Evolutionary conservation across 2,329 filamentous ascomycete species (phyloP), one percentile per base, ranked within the genome.

Genomic region (Westerdykella ornata): DNA sequence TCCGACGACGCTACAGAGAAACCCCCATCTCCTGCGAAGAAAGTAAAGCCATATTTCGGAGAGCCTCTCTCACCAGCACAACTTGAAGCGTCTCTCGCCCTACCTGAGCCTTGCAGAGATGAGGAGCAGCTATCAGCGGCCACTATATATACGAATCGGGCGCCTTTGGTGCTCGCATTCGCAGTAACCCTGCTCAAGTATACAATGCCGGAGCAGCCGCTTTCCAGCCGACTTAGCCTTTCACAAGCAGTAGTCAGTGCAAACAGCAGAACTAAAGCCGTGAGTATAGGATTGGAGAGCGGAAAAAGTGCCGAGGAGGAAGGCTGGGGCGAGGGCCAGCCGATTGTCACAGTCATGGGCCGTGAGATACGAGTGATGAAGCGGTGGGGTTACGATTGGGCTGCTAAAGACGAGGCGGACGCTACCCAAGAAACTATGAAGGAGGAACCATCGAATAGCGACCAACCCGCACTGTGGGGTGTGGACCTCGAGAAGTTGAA

Each of bases 191-290:
- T 90, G 37, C 62, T 94, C 35, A 82, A 84, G 35, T 81, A 84
- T 58, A 94, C 86, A 0, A 90, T 89, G 82, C 85, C 88, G 0
- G 82, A 85, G 51, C 88, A 95, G 60, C 88, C 88, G 3, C 72
- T 82, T 3, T 92, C 85, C n/a, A 90, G 86, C 59, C 75, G 86
- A 35, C 69, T 94, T 15, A 94, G 87, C 58, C 70, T 95, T 15
- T 85, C 82, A 0, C 88, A 94, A 63, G 87, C 85, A 0, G 81
- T 92, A 1, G 85, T 94, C 13, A 89, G 85, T 59, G 80, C 81
- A 19, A 92, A 90, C 58, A 88, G 84, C 45, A 77, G 81, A 49
- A 80, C 78, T 28, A 89, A 89, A 65, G 88, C 88, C 8, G 74
- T 82, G 19, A 84, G 77, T 47, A 67, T 94, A 20, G 88, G 88